Base-by-base conservation (phyloP, 768 basidiomycete genomes). In the Tulasnella sp. region DNA sequence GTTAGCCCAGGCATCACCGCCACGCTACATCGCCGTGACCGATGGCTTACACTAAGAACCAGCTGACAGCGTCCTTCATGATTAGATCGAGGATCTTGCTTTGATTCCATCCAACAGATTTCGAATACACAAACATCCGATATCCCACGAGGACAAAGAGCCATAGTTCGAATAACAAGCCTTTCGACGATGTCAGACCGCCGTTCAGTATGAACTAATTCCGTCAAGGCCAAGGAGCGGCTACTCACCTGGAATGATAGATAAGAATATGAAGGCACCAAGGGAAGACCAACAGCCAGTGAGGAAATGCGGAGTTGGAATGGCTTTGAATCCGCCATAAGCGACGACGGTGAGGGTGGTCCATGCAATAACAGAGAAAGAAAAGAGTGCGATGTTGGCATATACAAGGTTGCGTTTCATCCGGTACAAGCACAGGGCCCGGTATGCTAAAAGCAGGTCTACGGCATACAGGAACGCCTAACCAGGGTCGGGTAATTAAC, bases 341-440 rank as follows among this genome's bases (percentile, higher is more conserved):
- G 75, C 64, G 17, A 69, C 37, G 14, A 70, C 34, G 17, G 39
- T 38, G 38, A 76, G 12, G 68, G 36, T n/a, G 38, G 67, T 49
- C 64, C 39, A 45, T 22, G 34, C 25, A 11, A 70, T 40, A 3
- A 40, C n/a, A 17, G 39, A 76, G 34, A 45, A 25, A n/a, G 36
- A 15, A 37, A 76, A 76, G 6, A 70, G 39, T 7, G 40, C n/a
- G 14, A 68, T 37, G 39, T 67, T 76, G 38, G 67, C 39, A 38
- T 40, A 29, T 19, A 76, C 39, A 31, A 76, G 75, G 5, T 39
- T 76, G 64, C 67, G 58, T 19, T 76, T 76, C 75, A 76, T 76
- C n/a, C 75, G 67, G 34, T 68, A 76, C n/a, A 76, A 36, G 67
- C 75, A 76, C 29, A 76, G 39, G 15, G 75, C 75, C 75, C 75